Conservation (phyloP, 1,139 yeast genomes). For the Blastobotrys persicus region DNA sequence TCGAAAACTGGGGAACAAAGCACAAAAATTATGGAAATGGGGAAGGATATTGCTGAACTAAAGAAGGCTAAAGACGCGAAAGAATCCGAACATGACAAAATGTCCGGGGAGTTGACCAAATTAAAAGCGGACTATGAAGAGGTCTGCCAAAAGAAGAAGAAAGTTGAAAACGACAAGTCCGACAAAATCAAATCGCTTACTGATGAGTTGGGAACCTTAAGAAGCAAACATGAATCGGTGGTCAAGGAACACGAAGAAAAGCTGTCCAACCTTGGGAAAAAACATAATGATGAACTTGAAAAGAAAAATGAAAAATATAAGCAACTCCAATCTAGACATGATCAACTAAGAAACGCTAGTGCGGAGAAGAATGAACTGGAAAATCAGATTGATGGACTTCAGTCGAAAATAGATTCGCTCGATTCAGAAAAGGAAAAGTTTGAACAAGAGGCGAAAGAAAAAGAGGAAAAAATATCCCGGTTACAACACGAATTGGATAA, state of each 20-base stretch:
- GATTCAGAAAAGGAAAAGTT: slow-evolving; percentile 13
- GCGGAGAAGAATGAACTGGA: slow-evolving; percentile 10
- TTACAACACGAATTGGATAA: slow-evolving; percentile 2
- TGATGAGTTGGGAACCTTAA: slow-evolving; percentile 16
- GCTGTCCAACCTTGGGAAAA: slow-evolving; percentile 13
- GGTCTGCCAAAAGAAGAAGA: slow-evolving; percentile 8
- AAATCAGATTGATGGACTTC: slow-evolving; percentile 1
- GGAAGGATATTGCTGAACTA: background rate
- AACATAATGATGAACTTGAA: slow-evolving; percentile 4
- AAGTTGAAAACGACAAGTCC: slow-evolving; percentile 5
- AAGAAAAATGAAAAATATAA: slow-evolving; percentile 1
- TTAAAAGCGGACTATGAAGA: slow-evolving; percentile 5
- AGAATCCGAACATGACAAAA: slow-evolving; percentile 12
- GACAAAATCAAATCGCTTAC: slow-evolving; percentile 12
- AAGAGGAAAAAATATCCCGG: slow-evolving; percentile 12
- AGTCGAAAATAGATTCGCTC: background rate
- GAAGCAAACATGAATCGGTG: slow-evolving; percentile 16
- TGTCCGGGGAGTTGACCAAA: slow-evolving; percentile 5
- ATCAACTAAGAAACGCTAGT: slow-evolving; percentile 6
- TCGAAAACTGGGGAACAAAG: slow-evolving; percentile 12
- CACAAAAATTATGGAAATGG: background rate
- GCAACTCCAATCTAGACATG: slow-evolving; percentile 8
- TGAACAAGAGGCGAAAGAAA: slow-evolving; percentile 18
- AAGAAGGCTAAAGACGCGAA: background rate
- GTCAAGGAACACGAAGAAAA: slow-evolving; percentile 15